phyloP scores from a whole-genome alignment of 441 rosid genomes.

The Pelargonium fulgidum region DNA sequence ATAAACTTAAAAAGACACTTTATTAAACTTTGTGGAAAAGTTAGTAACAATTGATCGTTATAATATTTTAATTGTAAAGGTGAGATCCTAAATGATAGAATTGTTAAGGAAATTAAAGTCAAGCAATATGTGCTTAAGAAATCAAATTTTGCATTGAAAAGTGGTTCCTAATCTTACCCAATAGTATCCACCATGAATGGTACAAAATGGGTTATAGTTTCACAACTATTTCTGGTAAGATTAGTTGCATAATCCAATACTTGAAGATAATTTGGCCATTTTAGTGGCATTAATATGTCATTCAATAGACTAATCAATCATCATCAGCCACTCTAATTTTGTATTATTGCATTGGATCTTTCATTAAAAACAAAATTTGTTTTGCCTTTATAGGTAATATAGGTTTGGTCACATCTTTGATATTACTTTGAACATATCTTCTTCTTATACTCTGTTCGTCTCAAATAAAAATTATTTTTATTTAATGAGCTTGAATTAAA shows the following conservation, averaged over 20 bases:
- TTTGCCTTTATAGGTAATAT: no score
- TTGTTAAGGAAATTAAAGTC: background rate
- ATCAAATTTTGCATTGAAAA: slow-evolving; percentile 5
- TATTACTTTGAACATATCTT: no score
- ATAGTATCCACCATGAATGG: background rate
- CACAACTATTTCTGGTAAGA: slow-evolving; percentile 28
- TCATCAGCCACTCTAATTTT: no score
- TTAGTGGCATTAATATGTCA: no score
- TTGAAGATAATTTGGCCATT: no score
- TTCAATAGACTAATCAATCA: no score
- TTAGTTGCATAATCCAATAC: slow-evolving; percentile 15
- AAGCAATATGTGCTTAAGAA: background rate
- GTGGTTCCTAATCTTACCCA: slow-evolving; percentile 10
- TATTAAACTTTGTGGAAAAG: background rate
- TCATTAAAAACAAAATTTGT: no score
- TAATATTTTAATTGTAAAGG: background rate
- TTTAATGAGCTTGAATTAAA: no score
- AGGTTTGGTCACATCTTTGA: no score
- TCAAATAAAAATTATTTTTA: no score
- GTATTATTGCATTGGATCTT: no score
- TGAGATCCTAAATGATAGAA: background rate
- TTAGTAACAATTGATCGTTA: background rate
- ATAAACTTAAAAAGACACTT: background rate
- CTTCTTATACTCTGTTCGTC: no score
- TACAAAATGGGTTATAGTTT: slow-evolving; percentile 13